These are phyloP conservation scores for Glarea lozoyensis DNA, from an alignment of 495 filamentous ascomycete genomes.

Conservation along the genomic window DNA sequence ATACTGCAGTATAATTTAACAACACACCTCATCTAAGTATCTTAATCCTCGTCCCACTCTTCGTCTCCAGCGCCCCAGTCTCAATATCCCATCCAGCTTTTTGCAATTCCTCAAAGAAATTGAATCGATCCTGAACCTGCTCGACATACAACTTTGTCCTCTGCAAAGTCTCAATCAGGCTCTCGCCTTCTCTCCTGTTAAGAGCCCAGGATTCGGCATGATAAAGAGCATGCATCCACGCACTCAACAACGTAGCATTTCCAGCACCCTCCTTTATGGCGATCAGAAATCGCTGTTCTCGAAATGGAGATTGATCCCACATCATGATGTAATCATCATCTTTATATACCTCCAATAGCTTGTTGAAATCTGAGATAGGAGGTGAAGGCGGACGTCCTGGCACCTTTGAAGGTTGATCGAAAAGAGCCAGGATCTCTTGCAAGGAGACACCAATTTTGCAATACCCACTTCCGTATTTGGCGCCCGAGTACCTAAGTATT, in stretches of 20 bases:
- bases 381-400: conserved; percentile 22
- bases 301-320: conserved; percentile 30
- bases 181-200: background rate
- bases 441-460: conserved; percentile 40
- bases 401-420: background rate
- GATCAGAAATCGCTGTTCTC: conserved; percentile 46
- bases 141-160: background rate
- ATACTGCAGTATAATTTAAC: too few relatives aligned
- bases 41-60: conserved; percentile 16
- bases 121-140: background rate
- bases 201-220: conserved; percentile 28
- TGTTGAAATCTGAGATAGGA: conserved; percentile 26
- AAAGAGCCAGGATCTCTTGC: conserved; percentile 24
- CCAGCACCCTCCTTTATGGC: conserved; percentile 53
- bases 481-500: conserved; percentile 46
- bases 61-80: conserved; percentile 34
- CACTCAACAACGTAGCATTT: conserved; percentile 46
- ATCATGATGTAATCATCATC: conserved; percentile 47
- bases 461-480: conserved; percentile 37
- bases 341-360: conserved; percentile 41
- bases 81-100: conserved; percentile 37
- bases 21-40: too few relatives aligned
- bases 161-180: background rate
- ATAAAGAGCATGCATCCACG: conserved; percentile 67
- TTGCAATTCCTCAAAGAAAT: background rate